Conservation (phyloP, 2,329 filamentous ascomycete species). For the Dactylellina haptotyla region DNA sequence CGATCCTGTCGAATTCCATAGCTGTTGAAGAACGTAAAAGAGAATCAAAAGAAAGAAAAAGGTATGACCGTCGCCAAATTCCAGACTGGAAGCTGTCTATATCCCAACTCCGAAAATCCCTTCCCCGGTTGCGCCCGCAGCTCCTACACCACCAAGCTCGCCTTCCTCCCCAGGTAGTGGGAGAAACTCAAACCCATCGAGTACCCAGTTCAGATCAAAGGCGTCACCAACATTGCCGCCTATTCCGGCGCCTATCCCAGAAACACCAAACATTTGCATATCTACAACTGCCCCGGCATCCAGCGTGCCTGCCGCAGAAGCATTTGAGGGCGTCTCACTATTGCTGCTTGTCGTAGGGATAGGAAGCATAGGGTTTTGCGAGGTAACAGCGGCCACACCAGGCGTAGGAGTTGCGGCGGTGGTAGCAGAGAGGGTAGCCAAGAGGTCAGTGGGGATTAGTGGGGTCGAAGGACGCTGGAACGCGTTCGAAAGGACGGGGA, state of each 20-base stretch:
- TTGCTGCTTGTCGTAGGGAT: slow-evolving; percentile 46
- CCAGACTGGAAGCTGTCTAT: background rate
- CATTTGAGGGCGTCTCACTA: slow-evolving; percentile 39
- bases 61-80: background rate
- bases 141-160: slow-evolving; percentile 25
- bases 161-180: slow-evolving; percentile 43
- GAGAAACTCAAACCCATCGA: slow-evolving; percentile 48
- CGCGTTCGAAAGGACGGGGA: slow-evolving; percentile 48
- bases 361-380: slow-evolving; percentile 46
- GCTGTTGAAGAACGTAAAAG: background rate
- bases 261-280: slow-evolving; percentile 45
- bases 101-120: slow-evolving; percentile 47
- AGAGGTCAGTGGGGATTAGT: slow-evolving; percentile 30
- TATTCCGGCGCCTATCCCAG: slow-evolving; percentile 11
- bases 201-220: slow-evolving; percentile 50
- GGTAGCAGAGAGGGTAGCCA: slow-evolving; percentile 16
- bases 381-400: background rate
- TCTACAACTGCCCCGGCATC: slow-evolving; percentile 30
- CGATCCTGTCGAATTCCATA: slow-evolving; percentile 9
- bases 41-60: slow-evolving; percentile 5
- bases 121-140: background rate
- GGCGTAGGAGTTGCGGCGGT: slow-evolving; percentile 5
- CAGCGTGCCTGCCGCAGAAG: slow-evolving; percentile 25
- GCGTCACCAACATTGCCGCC: slow-evolving; percentile 18
- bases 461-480: slow-evolving; percentile 45